Conservation (phyloP, 2,329 filamentous ascomycete species). For the Penicillium sclerotigenum region DNA sequence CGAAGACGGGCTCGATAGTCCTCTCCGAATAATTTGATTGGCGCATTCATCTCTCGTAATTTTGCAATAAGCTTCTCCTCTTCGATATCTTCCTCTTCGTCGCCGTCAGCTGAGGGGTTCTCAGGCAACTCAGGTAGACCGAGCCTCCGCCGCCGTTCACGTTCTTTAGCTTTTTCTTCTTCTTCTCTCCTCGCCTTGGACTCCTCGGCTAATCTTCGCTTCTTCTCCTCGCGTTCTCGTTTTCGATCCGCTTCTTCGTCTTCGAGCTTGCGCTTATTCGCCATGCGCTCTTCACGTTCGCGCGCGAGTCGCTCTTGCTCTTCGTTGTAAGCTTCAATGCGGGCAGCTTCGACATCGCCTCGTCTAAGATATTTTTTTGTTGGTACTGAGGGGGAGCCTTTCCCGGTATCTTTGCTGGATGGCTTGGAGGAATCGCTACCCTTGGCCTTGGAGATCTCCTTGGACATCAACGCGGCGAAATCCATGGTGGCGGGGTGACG, state of each 20-base stretch:
- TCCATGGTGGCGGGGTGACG: slow-evolving; percentile 63
- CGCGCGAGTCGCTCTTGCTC: slow-evolving; percentile 74
- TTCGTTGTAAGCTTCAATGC: slow-evolving; percentile 73
- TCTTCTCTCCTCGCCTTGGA: slow-evolving; percentile 67
- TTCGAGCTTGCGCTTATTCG: slow-evolving; percentile 82
- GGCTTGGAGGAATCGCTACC: slow-evolving; percentile 39
- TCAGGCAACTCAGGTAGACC: slow-evolving; percentile 71
- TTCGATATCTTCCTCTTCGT: slow-evolving; percentile 58
- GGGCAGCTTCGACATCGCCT: slow-evolving; percentile 78
- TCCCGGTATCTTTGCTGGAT: slow-evolving; percentile 17
- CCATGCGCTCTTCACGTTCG: slow-evolving; percentile 65
- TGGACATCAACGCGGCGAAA: slow-evolving; percentile 89
- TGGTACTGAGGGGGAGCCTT: slow-evolving; percentile 21
- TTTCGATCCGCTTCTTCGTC: slow-evolving; percentile 75
- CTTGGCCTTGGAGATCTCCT: slow-evolving; percentile 83
- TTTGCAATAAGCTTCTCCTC: slow-evolving; percentile 68
- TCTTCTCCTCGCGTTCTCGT: slow-evolving; percentile 74
- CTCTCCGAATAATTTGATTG: slow-evolving; percentile 77
- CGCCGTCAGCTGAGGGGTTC: slow-evolving; percentile 33
- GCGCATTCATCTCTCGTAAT: slow-evolving; percentile 70
- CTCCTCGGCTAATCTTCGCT: slow-evolving; percentile 75
- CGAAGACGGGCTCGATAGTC: slow-evolving; percentile 64
- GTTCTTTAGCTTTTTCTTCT: slow-evolving; percentile 70
- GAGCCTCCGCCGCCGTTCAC: slow-evolving; percentile 67
- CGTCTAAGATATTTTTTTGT: slow-evolving; percentile 78